Evolutionary conservation across 768 basidiomycete species (phyloP).

Genomic region (Mycena vulgaris): DNA sequence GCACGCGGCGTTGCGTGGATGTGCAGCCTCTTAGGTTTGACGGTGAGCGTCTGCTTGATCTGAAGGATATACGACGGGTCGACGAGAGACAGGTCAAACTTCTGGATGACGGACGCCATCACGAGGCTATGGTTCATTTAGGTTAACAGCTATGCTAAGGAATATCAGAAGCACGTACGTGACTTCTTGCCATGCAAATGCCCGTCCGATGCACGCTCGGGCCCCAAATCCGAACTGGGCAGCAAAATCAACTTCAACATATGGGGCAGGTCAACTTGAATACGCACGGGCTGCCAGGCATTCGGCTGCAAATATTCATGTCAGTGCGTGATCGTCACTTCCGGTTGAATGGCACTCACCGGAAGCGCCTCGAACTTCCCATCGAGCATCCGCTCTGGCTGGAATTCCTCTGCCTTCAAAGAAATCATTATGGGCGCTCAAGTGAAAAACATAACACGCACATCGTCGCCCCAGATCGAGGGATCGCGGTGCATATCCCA

Average conservation of each 20-base stretch:
- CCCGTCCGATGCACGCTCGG: conserved; percentile 53
- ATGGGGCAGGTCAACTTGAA: conserved; percentile 26
- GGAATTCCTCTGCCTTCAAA: conserved; percentile 58
- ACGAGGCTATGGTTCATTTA: conserved; percentile 48
- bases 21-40: conserved; percentile 61
- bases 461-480: conserved; percentile 66
- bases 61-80: conserved; percentile 61
- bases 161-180: conserved; percentile 9
- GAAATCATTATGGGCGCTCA: neutral
- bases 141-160: neutral
- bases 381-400: conserved; percentile 65
- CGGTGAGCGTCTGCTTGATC: conserved; percentile 61
- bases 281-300: conserved; percentile 59
- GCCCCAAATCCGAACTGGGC: conserved; percentile 39
- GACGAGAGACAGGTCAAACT: conserved; percentile 60
- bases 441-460: conserved; percentile 41
- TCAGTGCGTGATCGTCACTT: neutral
- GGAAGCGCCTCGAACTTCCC: conserved; percentile 66
- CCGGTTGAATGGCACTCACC: conserved; percentile 2
- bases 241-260: conserved; percentile 39
- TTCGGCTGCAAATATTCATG: conserved; percentile 49
- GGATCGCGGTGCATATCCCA: conserved; percentile 56
- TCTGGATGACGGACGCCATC: conserved; percentile 59
- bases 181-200: conserved; percentile 66
- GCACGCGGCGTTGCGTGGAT: conserved; percentile 57